Percentiles rank a stretch among this genome's conserved stretches.
phyloP scores from a whole-genome alignment of 495 filamentous ascomycete species.

The Trichoderma virens region DNA sequence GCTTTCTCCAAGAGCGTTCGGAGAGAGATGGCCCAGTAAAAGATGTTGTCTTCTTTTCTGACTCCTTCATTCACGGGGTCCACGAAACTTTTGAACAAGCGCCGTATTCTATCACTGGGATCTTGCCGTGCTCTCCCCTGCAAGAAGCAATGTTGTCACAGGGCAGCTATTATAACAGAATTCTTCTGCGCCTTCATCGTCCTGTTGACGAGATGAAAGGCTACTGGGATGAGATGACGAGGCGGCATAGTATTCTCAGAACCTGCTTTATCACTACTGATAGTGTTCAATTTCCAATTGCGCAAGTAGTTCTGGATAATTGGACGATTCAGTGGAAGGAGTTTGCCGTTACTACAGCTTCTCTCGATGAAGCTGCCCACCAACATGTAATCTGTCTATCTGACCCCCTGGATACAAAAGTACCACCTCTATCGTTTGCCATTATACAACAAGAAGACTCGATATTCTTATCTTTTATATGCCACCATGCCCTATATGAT shows the following conservation, averaged over 20 bases:
- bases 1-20: background rate
- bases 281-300: conserved; percentile 40
- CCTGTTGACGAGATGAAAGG: conserved; percentile 19
- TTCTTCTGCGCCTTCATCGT: conserved; percentile 28
- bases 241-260: conserved; percentile 55
- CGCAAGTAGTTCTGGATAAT: conserved; percentile 47
- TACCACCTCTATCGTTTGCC: conserved; percentile 32
- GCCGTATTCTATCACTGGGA: conserved; percentile 35
- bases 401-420: conserved; percentile 20
- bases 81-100: conserved; percentile 22
- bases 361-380: conserved; percentile 19
- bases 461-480: conserved; percentile 49
- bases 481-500: conserved; percentile 78
- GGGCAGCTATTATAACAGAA: conserved; percentile 35
- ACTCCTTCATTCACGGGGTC: conserved; percentile 26
- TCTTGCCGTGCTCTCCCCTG: conserved; percentile 73
- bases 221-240: conserved; percentile 44
- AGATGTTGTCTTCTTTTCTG: conserved; percentile 27
- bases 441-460: conserved; percentile 17
- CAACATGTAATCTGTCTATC: conserved; percentile 23
- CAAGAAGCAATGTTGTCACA: conserved; percentile 72
- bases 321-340: conserved; percentile 26
- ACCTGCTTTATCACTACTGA: conserved; percentile 54
- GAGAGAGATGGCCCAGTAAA: background rate
- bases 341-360: conserved; percentile 14